These are phyloP conservation scores for Pyrenochaeta sp. DNA, from an alignment of 2,329 filamentous ascomycete species.

Conservation along the genomic window DNA sequence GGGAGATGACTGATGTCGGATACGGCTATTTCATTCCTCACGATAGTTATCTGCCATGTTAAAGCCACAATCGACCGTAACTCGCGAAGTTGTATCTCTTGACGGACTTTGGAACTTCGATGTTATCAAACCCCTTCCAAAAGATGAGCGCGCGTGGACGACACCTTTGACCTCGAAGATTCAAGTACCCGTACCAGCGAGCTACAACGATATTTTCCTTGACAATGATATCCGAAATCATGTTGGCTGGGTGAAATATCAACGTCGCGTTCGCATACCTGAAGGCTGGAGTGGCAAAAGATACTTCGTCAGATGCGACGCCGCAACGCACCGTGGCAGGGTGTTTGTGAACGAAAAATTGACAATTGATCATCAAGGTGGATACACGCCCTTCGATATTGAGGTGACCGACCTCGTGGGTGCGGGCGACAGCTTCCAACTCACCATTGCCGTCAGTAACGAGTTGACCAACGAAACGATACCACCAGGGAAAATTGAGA, in stretches of 20 bases:
- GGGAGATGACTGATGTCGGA: no score
- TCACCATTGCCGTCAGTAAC: conserved; percentile 13
- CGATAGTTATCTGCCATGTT: conserved; percentile 1
- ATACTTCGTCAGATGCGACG: conserved; percentile 12
- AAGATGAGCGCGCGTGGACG: background rate
- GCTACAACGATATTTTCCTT: conserved; percentile 17
- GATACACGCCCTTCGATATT: conserved; percentile 16
- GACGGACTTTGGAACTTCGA: conserved; percentile 15
- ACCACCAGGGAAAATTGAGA: conserved; percentile 11
- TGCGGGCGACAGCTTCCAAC: conserved; percentile 6
- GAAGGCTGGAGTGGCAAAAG: conserved; percentile 2
- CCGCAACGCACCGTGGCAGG: conserved; percentile 14
- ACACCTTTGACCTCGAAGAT: conserved; percentile 1
- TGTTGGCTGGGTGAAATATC: conserved; percentile 17
- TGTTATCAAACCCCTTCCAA: background rate
- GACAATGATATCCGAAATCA: conserved; percentile 9
- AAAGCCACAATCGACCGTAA: conserved; percentile 1
- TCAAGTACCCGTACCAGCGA: conserved; percentile 12
- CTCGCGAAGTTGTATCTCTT: conserved; percentile 6
- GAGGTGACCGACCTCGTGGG: conserved; percentile 9
- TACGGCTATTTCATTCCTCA: no score
- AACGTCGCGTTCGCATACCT: conserved; percentile 9
- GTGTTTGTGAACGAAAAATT: conserved; percentile 10
- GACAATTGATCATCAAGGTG: conserved; percentile 6
- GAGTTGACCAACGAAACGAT: conserved; percentile 13